Evolutionary conservation across 805 yeast genomes (phyloP), one percentile per base, ranked within the genome.

Genomic region (Starmerella gropengiesseri): DNA sequence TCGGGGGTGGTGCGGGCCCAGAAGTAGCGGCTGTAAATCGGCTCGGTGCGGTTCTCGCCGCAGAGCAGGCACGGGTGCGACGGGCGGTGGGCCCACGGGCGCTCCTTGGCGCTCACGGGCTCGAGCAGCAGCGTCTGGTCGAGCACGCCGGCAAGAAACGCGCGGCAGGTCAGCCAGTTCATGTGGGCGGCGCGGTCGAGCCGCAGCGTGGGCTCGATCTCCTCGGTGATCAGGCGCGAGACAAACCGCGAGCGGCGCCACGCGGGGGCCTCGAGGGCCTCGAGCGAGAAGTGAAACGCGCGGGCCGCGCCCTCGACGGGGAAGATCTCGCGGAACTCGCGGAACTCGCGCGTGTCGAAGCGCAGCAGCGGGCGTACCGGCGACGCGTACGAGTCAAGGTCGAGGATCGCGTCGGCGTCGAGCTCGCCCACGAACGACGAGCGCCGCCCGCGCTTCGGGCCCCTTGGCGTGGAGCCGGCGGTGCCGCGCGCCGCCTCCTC

Each of bases 21-120:
- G 58, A 86, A 82, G 49, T 84, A 62, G 49, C 97, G 72, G 2
- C 89, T 79, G 60, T 83, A 86, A 51, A 82, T 66, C 43, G 74
- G 69, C 54, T 77, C 84, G 55, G 72, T 70, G 47, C 94, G 70
- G 11, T 62, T 57, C 60, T 87, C 96, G 5, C 87, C 89, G 65
- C 97, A 89, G 32, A 89, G 66, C 4, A 86, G 69, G 62, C 97
- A 89, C 5, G 86, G 75, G 2, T 75, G 75, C 39, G 70, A 68
- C 18, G 81, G 72, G 20, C 58, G 47, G 11, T 38, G 39, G 25
- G 56, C 43, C 59, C 79, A 80, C 1, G 75, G 73, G 59, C 82
- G 93, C 55, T 87, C 86, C 31, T 80, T 70, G 0, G 89, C 87
- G 40, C 84, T 75, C 7, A 87, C 73, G 0, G 98, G 98, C 60